Conservation (phyloP, 305 asterid genomes). For the Solanum hybrid region DNA sequence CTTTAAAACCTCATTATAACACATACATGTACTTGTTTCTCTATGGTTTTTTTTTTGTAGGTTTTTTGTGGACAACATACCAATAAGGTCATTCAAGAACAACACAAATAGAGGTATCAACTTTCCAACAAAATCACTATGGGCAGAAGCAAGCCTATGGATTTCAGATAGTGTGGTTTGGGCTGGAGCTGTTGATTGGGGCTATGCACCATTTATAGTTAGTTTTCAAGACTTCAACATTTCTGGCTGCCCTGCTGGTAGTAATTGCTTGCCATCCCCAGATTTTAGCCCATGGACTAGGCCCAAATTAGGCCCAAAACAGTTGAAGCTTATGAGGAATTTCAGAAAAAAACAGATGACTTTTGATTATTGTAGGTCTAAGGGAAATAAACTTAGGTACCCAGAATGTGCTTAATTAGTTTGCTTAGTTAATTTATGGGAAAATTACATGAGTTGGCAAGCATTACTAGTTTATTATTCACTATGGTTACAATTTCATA, state of each 20-base stretch:
- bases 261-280: not conserved
- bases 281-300: not conserved
- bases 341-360: not conserved
- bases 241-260: constrained; percentile 10
- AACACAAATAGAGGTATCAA: constrained; percentile 13
- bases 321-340: not conserved
- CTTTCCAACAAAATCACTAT: constrained; percentile 27
- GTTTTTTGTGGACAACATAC: constrained; percentile 27
- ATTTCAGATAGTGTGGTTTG: constrained; percentile 12
- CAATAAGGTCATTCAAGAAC: constrained; percentile 39
- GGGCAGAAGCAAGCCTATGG: constrained; percentile 41
- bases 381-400: not conserved
- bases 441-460: too few species aligned
- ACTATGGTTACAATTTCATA: too few species aligned
- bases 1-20: not conserved
- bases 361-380: not conserved
- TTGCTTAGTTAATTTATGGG: too few species aligned
- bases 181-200: constrained; percentile 37
- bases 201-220: constrained; percentile 30
- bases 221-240: constrained; percentile 21
- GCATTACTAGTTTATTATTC: too few species aligned
- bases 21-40: not conserved
- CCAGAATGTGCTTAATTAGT: not conserved
- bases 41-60: constrained; percentile 3
- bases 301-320: not conserved